phyloP scores from a whole-genome alignment of 2,329 filamentous ascomycete species.

The Rachicladosporium sp. region DNA sequence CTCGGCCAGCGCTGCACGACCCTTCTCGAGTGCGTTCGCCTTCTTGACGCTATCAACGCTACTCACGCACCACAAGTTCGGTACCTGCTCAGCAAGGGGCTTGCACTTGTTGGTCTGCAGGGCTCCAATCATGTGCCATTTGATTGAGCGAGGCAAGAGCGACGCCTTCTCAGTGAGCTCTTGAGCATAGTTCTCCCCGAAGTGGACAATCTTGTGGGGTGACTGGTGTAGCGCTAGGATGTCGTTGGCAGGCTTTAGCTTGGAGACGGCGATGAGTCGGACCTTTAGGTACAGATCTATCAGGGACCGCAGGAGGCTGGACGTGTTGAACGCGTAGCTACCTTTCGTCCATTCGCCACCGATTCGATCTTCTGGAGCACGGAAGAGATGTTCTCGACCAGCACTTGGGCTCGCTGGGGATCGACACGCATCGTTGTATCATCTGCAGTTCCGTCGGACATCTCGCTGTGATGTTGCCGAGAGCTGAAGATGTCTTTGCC shows the following conservation, averaged over 20 bases:
- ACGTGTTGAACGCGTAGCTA: not conserved
- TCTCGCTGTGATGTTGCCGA: no score
- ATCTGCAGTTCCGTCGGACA: no score
- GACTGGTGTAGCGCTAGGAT: slow-evolving; percentile 67
- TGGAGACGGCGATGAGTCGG: slow-evolving; percentile 87
- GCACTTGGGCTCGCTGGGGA: slow-evolving; percentile 32
- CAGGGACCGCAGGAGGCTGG: slow-evolving; percentile 2
- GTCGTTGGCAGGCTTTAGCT: slow-evolving; percentile 86
- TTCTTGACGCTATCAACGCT: slow-evolving; percentile 85
- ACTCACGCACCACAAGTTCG: slow-evolving; percentile 83
- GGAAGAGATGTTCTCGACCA: slow-evolving; percentile 32
- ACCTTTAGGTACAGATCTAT: slow-evolving; percentile 39
- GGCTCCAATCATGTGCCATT: slow-evolving; percentile 95
- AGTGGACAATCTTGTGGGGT: slow-evolving; percentile 47
- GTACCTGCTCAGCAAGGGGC: slow-evolving; percentile 65
- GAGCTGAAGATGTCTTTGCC: no score
- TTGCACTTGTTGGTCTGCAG: slow-evolving; percentile 92
- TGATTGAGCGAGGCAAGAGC: slow-evolving; percentile 61
- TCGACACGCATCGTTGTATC: slow-evolving; percentile 23
- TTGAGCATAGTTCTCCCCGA: slow-evolving; percentile 83
- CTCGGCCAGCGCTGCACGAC: slow-evolving; percentile 49
- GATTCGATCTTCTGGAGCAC: slow-evolving; percentile 28
- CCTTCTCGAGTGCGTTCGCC: slow-evolving; percentile 65
- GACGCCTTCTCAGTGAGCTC: slow-evolving; percentile 79
- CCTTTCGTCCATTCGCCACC: no score